Conservation (phyloP, 108 stramenopile genomes). For the Schizochytrium sp. region DNA sequence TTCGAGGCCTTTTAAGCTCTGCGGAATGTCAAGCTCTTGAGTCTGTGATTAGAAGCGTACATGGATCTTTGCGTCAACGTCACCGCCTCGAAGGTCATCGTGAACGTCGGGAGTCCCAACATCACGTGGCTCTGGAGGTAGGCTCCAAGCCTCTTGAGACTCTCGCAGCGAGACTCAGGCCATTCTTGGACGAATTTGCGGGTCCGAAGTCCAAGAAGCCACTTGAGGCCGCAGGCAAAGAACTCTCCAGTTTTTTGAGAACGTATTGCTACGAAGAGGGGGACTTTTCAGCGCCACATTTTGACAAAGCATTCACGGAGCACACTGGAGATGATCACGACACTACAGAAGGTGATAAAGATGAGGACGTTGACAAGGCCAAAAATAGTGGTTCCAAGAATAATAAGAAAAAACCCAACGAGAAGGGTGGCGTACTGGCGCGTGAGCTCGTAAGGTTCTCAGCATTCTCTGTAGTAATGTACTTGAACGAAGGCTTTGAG, state of each 20-base stretch:
- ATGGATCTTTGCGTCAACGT: not conserved
- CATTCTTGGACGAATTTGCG: not conserved
- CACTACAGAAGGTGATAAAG: no score
- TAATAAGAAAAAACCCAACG: no score
- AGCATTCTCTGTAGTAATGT: slow-evolving; percentile 83
- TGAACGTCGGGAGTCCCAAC: slow-evolving; percentile 6
- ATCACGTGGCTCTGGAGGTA: slow-evolving; percentile 16
- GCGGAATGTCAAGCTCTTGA: slow-evolving; percentile 4
- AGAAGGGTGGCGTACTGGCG: no score
- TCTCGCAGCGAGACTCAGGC: not conserved
- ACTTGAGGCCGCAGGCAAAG: not conserved
- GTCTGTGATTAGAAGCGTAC: not conserved
- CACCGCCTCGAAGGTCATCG: not conserved
- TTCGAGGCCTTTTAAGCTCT: not conserved
- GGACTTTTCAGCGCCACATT: slow-evolving; percentile 17
- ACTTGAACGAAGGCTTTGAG: slow-evolving; percentile 86
- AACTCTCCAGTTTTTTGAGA: slow-evolving; percentile 40
- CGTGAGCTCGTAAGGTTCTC: slow-evolving; percentile 67
- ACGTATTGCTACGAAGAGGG: slow-evolving; percentile 46
- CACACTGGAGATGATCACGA: not conserved
- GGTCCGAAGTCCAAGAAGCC: not conserved
- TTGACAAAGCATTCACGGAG: not conserved
- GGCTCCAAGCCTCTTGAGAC: not conserved
- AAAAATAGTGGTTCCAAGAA: not conserved
- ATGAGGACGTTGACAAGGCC: no score